Percentiles rank a stretch among this genome's conserved stretches.
phyloP scores from a whole-genome alignment of 805 yeast species.

The Teunomyces cretensis region DNA sequence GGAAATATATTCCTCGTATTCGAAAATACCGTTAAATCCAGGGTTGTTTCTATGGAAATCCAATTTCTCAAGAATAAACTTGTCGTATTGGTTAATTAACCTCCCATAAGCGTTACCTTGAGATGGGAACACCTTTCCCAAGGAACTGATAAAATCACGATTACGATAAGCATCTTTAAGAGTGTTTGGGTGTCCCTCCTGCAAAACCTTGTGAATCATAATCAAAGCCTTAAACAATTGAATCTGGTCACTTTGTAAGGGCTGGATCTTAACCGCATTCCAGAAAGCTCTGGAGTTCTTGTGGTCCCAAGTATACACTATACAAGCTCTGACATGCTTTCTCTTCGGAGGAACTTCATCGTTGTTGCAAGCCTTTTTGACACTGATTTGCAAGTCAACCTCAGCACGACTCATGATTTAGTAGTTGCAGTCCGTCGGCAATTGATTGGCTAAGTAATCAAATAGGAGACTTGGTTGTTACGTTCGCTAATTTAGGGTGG shows the following conservation, averaged over 20 bases:
- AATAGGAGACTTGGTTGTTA: background rate
- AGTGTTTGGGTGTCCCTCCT: constrained; percentile 93
- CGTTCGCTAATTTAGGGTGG: constrained; percentile 1
- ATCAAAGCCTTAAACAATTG: constrained; percentile 85
- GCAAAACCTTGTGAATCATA: constrained; percentile 86
- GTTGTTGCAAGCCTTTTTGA: constrained; percentile 79
- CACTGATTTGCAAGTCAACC: constrained; percentile 49
- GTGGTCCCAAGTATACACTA: constrained; percentile 96
- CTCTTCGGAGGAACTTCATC: constrained; percentile 94
- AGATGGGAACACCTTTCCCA: constrained; percentile 55
- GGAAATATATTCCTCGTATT: constrained; percentile 91
- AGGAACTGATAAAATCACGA: constrained; percentile 71
- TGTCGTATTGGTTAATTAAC: constrained; percentile 74
- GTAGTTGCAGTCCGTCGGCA: background rate
- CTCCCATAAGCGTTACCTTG: constrained; percentile 59
- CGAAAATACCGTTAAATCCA: constrained; percentile 93
- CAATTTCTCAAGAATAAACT: constrained; percentile 67
- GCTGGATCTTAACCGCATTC: constrained; percentile 76
- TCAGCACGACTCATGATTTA: constrained; percentile 44
- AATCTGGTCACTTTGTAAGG: constrained; percentile 77
- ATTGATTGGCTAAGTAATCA: background rate
- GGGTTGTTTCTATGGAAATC: constrained; percentile 81
- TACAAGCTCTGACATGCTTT: constrained; percentile 93
- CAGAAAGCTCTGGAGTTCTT: constrained; percentile 81
- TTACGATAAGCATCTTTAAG: constrained; percentile 78